Base-by-base conservation (phyloP, 2,329 filamentous ascomycete genomes). In the Xylariaceae sp. region DNA sequence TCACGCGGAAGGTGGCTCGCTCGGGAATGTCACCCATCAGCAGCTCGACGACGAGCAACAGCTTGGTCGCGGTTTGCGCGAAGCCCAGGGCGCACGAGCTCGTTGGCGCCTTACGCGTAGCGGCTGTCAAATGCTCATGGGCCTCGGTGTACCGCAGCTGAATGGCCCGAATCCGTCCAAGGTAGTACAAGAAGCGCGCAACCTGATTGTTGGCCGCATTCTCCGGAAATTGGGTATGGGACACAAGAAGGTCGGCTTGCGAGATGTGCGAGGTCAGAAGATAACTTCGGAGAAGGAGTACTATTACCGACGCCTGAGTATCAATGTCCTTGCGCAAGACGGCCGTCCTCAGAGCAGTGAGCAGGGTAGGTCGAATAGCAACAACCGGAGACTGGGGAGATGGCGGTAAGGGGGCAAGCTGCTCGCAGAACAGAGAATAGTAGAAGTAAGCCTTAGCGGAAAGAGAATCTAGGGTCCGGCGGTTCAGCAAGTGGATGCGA, bases 11-110 rank as follows among this genome's bases (percentile, higher is more conserved):
- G 53, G 93, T 89, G 16, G 92, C 89, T 57, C 95, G 90, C 70
- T 98, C 93, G 26, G 95, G 95, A 65, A 99, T 99, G 71, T 99
- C 95, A 62, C 95, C 95, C 95, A 99, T 99, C 61, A 99, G 79
- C 59, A 99, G 81, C 79, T 99, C 93, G 12, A 99, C 95, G 19
- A 99, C 92, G 43, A 98, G 86, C 62, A 98, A 80, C n/a, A 98
- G 84, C 82, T 99, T 99, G 63, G 91, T 96, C 0, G 95, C 93
- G 40, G 92, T 93, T 75, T 97, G 95, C 65, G 96, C 93, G 75
- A 99, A 99, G 44, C 95, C 93, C 44, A 92, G 88, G 3, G 95
- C 95, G 65, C 91, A 93, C 63, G 87, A 85, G 71, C 89, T 95
- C 20, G 92, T 91, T 0, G 95, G 95, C 6, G 95, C 93, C 77